Conservation (phyloP, 108 stramenopile genomes). For the Pseudonitzschia pungens region DNA sequence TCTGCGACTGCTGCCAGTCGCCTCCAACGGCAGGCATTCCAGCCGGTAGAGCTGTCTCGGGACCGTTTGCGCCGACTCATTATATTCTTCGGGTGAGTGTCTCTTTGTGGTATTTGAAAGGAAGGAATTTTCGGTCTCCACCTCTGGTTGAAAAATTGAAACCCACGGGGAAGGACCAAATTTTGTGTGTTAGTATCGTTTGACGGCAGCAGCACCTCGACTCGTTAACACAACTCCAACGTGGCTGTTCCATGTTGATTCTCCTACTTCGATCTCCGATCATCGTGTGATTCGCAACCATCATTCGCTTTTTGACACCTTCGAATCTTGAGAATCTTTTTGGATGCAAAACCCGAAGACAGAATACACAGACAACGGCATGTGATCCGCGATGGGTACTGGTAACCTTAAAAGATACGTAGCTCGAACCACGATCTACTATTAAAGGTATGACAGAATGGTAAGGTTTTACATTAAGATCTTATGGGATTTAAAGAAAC, state of each 20-base stretch:
- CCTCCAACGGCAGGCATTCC: background rate
- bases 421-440: no score
- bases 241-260: background rate
- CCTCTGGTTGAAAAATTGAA: constrained; percentile 2
- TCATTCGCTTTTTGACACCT: no score
- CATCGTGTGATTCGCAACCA: no score
- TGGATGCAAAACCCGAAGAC: no score
- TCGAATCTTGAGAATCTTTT: no score
- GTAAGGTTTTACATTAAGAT: no score
- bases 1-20: background rate
- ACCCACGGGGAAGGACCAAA: background rate
- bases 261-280: background rate
- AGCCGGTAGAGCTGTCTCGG: background rate
- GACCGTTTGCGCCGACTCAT: background rate
- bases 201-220: no score
- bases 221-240: background rate
- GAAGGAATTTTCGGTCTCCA: background rate
- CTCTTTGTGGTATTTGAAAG: constrained; percentile 3
- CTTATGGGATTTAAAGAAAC: no score
- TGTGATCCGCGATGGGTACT: no score
- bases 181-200: background rate
- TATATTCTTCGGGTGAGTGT: background rate
- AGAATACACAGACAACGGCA: no score
- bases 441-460: no score
- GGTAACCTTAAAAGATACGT: no score